These are phyloP conservation scores for Emericellopsis cladophorae DNA, from an alignment of 2,329 filamentous ascomycete genomes.

Conservation along the genomic window DNA sequence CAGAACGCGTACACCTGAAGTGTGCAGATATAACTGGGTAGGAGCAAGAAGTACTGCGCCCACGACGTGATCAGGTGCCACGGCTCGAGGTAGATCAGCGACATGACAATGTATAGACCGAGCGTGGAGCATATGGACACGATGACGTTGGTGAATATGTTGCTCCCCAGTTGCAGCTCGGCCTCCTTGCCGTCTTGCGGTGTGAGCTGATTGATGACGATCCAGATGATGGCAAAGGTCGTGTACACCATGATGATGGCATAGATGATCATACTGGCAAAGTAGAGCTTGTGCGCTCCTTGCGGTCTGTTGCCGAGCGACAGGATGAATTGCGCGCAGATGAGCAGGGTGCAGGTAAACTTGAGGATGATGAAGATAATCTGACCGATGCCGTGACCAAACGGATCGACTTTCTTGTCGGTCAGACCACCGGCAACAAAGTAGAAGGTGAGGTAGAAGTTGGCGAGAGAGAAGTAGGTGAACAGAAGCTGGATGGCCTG, in stretches of 20 bases:
- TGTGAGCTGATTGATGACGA: conserved; percentile 71
- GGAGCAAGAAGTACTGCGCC: conserved; percentile 80
- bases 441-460: conserved; percentile 98
- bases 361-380: conserved; percentile 79
- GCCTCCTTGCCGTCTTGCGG: conserved; percentile 24
- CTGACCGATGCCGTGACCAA: conserved; percentile 73
- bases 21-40: conserved; percentile 92
- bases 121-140: conserved; percentile 80
- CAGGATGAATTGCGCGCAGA: conserved; percentile 90
- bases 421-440: conserved; percentile 88
- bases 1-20: conserved; percentile 98
- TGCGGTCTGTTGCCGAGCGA: conserved; percentile 94
- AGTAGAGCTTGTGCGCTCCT: conserved; percentile 82
- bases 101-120: conserved; percentile 93
- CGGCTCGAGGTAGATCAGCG: conserved; percentile 89
- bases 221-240: conserved; percentile 77
- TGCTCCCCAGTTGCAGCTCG: conserved; percentile 51
- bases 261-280: conserved; percentile 82
- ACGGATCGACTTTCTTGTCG: conserved; percentile 72
- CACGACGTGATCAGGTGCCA: conserved; percentile 98
- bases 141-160: conserved; percentile 90
- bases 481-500: conserved; percentile 88
- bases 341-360: conserved; percentile 77
- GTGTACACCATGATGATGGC: conserved; percentile 92
- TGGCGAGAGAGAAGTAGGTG: conserved; percentile 95